phyloP scores from a whole-genome alignment of 371 early-diverging fungal genomes.

The Vavraia culicis region DNA sequence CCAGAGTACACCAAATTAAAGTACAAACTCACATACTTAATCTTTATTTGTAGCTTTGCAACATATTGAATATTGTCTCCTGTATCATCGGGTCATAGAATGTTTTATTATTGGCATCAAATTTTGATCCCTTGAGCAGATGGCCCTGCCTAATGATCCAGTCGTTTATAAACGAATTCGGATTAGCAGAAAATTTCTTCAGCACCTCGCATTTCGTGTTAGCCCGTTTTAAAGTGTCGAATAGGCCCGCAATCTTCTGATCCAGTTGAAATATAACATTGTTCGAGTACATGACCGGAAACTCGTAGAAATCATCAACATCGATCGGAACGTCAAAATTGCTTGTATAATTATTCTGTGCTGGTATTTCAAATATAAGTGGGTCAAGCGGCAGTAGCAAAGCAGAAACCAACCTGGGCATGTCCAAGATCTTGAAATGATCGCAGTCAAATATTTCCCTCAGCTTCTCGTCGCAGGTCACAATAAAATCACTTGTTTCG shows the following conservation, averaged over 20 bases:
- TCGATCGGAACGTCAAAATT: slow-evolving; percentile 38
- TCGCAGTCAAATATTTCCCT: slow-evolving; percentile 19
- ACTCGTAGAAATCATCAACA: slow-evolving; percentile 33
- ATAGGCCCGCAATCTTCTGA: slow-evolving; percentile 36
- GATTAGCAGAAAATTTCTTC: slow-evolving; percentile 31
- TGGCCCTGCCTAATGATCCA: slow-evolving; percentile 31
- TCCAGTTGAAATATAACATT: slow-evolving; percentile 34
- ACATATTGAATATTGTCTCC: slow-evolving; percentile 34
- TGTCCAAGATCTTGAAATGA: slow-evolving; percentile 16
- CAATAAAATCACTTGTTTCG: neutral
- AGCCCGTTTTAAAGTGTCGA: slow-evolving; percentile 24
- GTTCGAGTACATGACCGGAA: slow-evolving; percentile 26
- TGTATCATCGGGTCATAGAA: slow-evolving; percentile 38
- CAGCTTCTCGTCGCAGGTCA: slow-evolving; percentile 15
- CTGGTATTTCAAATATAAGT: slow-evolving; percentile 26
- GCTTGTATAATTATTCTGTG: neutral
- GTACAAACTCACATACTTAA: too few species aligned
- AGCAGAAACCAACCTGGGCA: slow-evolving; percentile 10
- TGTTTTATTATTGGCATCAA: slow-evolving; percentile 27
- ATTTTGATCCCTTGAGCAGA: slow-evolving; percentile 18
- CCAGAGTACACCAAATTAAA: too few species aligned
- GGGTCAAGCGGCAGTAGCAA: slow-evolving; percentile 26
- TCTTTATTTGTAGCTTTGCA: slow-evolving; percentile 29
- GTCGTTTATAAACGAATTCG: slow-evolving; percentile 36
- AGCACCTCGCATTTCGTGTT: slow-evolving; percentile 21